A percentile compares a stretch with the other conserved stretches of the same genome.
Evolutionary conservation across 1,284 basidiomycete species (phyloP).

Genomic region (Ustilago crameri): DNA sequence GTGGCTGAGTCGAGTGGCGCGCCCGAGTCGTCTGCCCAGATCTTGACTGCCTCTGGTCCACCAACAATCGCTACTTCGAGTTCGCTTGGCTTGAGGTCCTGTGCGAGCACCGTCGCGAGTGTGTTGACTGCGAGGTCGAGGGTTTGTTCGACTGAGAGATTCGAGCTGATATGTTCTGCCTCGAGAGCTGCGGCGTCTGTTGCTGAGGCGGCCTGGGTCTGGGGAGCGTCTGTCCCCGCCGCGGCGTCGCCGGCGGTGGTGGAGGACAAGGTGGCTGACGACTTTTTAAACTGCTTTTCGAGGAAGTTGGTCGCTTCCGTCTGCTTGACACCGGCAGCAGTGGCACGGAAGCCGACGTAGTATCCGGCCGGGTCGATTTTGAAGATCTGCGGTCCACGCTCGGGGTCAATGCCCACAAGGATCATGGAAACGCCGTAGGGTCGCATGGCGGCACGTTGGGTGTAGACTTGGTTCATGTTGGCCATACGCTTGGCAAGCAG

Average conservation of each 20-base stretch:
- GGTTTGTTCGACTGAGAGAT: conserved; percentile 55
- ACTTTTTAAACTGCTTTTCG: conserved; percentile 98
- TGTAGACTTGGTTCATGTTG: conserved; percentile 99
- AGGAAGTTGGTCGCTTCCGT: conserved; percentile 96
- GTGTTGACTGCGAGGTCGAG: conserved; percentile 90
- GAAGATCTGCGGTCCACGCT: conserved; percentile 88
- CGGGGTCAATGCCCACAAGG: conserved; percentile 89
- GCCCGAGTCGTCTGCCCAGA: conserved; percentile 11
- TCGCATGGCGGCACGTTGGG: conserved; percentile 95
- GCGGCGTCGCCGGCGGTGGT: conserved; percentile 10
- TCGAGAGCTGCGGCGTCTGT: conserved; percentile 57
- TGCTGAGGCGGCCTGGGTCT: conserved; percentile 17
- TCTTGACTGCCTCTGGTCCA: conserved; percentile 47
- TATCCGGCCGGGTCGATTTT: conserved; percentile 99
- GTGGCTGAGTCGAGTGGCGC: conserved; percentile 27
- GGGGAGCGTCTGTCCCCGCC: background rate
- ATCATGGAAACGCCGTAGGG: conserved; percentile 98
- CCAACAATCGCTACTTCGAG: conserved; percentile 72
- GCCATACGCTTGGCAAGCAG: conserved; percentile 91
- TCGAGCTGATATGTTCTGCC: conserved; percentile 44
- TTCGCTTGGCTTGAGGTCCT: conserved; percentile 83
- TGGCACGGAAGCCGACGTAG: conserved; percentile 97
- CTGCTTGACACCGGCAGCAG: conserved; percentile 95
- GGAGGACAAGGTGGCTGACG: conserved; percentile 65
- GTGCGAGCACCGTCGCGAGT: conserved; percentile 89